Evolutionary conservation across 805 yeast species (phyloP), one percentile per base, ranked within the genome.

Genomic region (Metschnikowia borealis): DNA sequence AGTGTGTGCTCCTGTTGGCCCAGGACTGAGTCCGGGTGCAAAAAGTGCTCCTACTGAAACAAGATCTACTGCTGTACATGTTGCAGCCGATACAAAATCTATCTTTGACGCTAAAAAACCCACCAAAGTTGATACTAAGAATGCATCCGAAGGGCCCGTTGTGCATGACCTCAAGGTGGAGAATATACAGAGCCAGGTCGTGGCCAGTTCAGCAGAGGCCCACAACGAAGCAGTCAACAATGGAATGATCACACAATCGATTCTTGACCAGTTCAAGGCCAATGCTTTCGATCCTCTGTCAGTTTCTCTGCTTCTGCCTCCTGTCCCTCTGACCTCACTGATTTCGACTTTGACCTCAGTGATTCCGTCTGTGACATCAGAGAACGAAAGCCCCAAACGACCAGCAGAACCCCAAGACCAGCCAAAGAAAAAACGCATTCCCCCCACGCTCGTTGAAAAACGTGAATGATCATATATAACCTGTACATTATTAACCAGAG

Each of bases 351-450:
- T n/a, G n/a, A 23, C 26, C 6, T 7, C 26, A 23, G 10, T 6
- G 26, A 23, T 6, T 23, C 8, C 26, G 21, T 21, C 42, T 11
- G 38, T 32, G 23, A 20, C 18, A n/a, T 15, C 6, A n/a, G 20
- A n/a, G n/a, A 18, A 26, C 7, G 41, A 38, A 21, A 31, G 17
- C 3, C 10, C 31, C 15, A 38, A 38, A 21, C 21, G 41, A n/a
- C n/a, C 31, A 6, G 41, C 31, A 0, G 23, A 36, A 17, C 20
- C 32, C 11, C 41, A 33, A 8, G n/a, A 11, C 6, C 46, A 54
- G 40, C 64, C 67, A 51, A 57, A 56, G 34, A 71, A 69, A 53
- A 62, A 75, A 46, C 62, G 73, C 48, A 57, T 71, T 32, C 65
- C 66, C 3, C 75, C 76, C 3, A 69, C 69, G 2, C 49, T 69